A percentile compares a stretch with the other conserved stretches of the same genome.
phyloP scores from a whole-genome alignment of 2,329 filamentous ascomycete genomes.

The Penicillium hesseltinei region DNA sequence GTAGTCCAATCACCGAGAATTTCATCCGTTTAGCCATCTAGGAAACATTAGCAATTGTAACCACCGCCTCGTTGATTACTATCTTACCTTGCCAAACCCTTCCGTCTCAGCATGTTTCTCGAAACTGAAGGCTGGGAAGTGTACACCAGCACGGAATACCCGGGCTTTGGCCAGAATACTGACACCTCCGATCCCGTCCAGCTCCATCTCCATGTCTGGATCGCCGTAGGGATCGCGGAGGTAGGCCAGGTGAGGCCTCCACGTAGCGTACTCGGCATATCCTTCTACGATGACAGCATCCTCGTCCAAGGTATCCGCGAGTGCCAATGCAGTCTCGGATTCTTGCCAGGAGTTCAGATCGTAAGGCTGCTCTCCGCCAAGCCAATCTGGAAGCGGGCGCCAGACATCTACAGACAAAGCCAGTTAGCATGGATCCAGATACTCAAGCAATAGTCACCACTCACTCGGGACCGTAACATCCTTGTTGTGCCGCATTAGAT shows the following conservation, averaged over 20 bases:
- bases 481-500: constrained; percentile 98
- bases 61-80: background rate
- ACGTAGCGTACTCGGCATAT: constrained; percentile 97
- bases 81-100: constrained; percentile 88
- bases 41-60: constrained; percentile 16
- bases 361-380: constrained; percentile 96
- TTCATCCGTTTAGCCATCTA: constrained; percentile 97
- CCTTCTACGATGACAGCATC: constrained; percentile 98
- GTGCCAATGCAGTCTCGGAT: constrained; percentile 88
- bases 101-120: constrained; percentile 98
- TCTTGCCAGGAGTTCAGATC: constrained; percentile 99
- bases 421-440: constrained; percentile 18
- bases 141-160: constrained; percentile 90
- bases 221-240: constrained; percentile 95
- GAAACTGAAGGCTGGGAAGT: constrained; percentile 98
- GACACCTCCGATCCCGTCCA: constrained; percentile 95
- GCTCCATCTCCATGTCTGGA: constrained; percentile 99
- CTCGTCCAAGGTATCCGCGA: constrained; percentile 93
- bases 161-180: constrained; percentile 95
- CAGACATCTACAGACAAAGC: constrained; percentile 69
- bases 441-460: constrained; percentile 40
- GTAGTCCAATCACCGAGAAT: constrained; percentile 90
- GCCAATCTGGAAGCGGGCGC: constrained; percentile 97
- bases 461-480: constrained; percentile 97
- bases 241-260: constrained; percentile 95